These are phyloP conservation scores for Pichia paraexigua DNA, from an alignment of 805 yeast genomes.

Conservation along the genomic window DNA sequence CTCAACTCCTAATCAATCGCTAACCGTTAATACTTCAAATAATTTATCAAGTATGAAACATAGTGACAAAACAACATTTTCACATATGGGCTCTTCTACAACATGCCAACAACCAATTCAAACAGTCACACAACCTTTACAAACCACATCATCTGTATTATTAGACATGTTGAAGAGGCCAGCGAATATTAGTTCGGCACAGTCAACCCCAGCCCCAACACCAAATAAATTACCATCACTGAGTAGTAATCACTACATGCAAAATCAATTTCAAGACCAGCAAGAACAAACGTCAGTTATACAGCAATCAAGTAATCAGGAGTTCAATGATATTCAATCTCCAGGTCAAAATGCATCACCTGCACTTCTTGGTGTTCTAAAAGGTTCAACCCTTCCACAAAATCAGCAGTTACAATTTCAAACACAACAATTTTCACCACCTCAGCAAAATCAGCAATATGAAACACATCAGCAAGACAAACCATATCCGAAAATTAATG, in stretches of 20 bases:
- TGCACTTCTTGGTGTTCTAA: neutral
- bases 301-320: neutral
- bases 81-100: neutral
- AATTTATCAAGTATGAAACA: neutral
- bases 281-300: neutral
- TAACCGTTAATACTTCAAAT: neutral
- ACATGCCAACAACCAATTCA: neutral
- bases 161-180: conserved; percentile 10
- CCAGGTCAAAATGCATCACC: neutral
- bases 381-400: neutral
- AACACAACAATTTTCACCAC: neutral
- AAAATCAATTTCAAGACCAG: neutral
- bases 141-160: neutral
- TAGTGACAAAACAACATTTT: neutral
- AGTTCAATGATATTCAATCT: too few relatives aligned
- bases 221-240: neutral
- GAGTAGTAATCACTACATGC: neutral
- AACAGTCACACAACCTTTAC: neutral
- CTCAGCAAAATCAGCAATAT: neutral
- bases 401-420: neutral
- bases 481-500: neutral
- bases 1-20: neutral
- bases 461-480: too few relatives aligned
- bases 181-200: neutral
- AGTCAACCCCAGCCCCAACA: neutral